Evolutionary conservation across 805 yeast species (phyloP).

Genomic region (Wickerhamomyces rabaulensis): DNA sequence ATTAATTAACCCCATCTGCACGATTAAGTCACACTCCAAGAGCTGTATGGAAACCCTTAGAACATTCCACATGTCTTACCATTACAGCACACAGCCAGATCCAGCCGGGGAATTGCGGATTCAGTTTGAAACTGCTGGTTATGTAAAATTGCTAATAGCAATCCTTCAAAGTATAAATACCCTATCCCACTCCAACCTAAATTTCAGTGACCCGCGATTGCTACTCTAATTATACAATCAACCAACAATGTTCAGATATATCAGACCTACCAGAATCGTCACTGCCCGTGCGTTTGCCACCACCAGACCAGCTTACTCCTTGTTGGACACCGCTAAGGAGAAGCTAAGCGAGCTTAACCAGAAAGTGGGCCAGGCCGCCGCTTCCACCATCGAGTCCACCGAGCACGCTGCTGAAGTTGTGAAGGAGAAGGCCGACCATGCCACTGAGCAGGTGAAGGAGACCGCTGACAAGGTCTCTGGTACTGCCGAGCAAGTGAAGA

Average conservation of each 20-base stretch:
- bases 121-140: neutral
- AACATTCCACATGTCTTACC: too few relatives aligned
- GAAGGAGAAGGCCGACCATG: slow-evolving; percentile 6
- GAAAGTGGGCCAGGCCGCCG: slow-evolving; percentile 22
- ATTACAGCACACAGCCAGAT: too few relatives aligned
- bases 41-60: too few relatives aligned
- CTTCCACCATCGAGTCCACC: slow-evolving; percentile 15
- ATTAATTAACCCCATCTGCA: neutral
- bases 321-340: slow-evolving; percentile 19
- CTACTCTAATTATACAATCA: too few relatives aligned
- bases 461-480: neutral
- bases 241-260: slow-evolving; percentile 1
- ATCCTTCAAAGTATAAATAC: neutral
- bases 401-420: slow-evolving; percentile 11
- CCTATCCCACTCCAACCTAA: too few relatives aligned
- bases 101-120: too few relatives aligned
- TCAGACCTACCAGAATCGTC: neutral
- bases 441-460: slow-evolving; percentile 4
- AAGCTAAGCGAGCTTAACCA: slow-evolving; percentile 18
- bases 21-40: neutral
- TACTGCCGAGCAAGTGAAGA: neutral
- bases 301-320: slow-evolving; percentile 9
- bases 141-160: slow-evolving; percentile 1
- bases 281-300: neutral
- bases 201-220: too few relatives aligned